These are phyloP conservation scores for Melastoma malabathricum DNA, from an alignment of 345 rosid genomes.

Conservation along the genomic window DNA sequence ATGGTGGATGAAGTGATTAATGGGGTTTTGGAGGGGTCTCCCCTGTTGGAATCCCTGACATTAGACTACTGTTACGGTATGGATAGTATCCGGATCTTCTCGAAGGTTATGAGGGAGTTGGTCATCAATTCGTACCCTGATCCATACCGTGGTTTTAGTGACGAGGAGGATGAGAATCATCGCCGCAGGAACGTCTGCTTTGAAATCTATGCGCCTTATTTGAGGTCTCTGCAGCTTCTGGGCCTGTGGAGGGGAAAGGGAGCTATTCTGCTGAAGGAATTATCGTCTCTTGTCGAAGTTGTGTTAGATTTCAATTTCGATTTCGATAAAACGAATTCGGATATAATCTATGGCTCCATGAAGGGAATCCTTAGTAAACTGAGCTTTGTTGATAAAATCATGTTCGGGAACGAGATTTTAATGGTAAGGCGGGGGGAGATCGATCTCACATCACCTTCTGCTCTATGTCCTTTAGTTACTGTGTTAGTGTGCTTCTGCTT, in stretches of 20 bases:
- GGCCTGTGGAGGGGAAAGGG: too few relatives aligned
- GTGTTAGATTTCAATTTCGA: neutral
- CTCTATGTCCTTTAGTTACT: neutral
- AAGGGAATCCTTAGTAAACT: neutral
- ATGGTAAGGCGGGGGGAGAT: neutral
- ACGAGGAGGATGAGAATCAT: too few relatives aligned
- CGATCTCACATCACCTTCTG: neutral
- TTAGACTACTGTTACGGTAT: too few relatives aligned
- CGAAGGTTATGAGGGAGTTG: too few relatives aligned
- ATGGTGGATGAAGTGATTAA: neutral
- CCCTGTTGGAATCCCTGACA: neutral
- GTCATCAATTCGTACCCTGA: too few relatives aligned
- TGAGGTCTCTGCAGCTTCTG: too few relatives aligned
- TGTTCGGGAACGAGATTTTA: neutral
- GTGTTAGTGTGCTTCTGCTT: neutral
- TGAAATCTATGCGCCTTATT: too few relatives aligned
- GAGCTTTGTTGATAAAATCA: neutral
- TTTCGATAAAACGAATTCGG: neutral
- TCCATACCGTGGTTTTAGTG: too few relatives aligned
- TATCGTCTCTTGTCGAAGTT: constrained; percentile 1
- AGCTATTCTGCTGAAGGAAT: too few relatives aligned
- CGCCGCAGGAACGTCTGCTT: too few relatives aligned
- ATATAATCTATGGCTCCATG: neutral
- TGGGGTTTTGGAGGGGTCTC: neutral
- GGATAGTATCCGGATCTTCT: too few relatives aligned